Evolutionary conservation across 805 yeast genomes (phyloP).

Genomic region (Candida germanica): DNA sequence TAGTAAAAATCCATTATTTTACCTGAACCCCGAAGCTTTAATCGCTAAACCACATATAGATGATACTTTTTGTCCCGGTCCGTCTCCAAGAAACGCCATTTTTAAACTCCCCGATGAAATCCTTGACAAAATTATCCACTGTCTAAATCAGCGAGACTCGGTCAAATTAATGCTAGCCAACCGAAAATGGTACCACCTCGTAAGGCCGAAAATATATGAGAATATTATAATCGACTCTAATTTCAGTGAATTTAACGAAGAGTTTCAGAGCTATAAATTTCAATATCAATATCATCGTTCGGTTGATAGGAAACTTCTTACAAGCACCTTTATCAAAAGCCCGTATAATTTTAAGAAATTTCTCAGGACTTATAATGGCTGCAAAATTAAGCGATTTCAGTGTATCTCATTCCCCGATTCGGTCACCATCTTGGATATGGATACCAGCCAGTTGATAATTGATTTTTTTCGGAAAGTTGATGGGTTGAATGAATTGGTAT

Average conservation of each 20-base stretch:
- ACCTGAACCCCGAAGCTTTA: too few species aligned
- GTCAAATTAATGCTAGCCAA: constrained; percentile 28
- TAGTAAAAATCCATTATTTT: constrained; percentile 18
- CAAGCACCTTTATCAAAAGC: constrained; percentile 16
- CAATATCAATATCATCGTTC: constrained; percentile 3
- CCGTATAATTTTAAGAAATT: constrained; percentile 39
- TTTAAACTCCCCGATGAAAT: constrained; percentile 40
- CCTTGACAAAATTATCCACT: constrained; percentile 26
- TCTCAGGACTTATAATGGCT: constrained; percentile 17
- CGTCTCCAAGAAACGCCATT: not conserved
- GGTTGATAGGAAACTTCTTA: not conserved
- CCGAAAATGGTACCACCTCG: constrained; percentile 25
- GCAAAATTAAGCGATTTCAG: constrained; percentile 23
- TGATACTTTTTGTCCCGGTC: too few species aligned
- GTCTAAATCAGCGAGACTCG: constrained; percentile 38
- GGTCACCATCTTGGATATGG: constrained; percentile 32
- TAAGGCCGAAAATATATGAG: constrained; percentile 36
- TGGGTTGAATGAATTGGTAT: constrained; percentile 28
- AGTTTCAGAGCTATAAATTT: constrained; percentile 13
- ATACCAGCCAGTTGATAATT: constrained; percentile 22
- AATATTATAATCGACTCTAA: constrained; percentile 37
- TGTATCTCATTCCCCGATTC: constrained; percentile 42
- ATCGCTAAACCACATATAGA: not conserved
- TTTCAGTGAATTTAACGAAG: constrained; percentile 31
- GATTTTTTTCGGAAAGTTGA: constrained; percentile 23